Evolutionary conservation across 2,329 filamentous ascomycete species (phyloP).

Genomic region (Cladosporium sp.): DNA sequence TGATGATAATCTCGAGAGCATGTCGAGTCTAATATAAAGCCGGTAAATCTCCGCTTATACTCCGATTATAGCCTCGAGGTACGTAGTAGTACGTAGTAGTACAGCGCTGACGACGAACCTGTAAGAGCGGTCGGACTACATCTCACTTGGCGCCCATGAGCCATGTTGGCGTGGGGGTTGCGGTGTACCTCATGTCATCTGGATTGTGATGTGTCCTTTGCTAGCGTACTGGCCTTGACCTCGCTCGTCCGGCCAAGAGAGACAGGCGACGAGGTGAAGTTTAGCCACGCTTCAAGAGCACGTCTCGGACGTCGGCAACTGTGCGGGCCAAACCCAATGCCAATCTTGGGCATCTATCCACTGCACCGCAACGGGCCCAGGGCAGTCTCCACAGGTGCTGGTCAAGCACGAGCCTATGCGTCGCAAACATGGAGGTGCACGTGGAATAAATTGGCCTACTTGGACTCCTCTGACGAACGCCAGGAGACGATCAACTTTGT

Average conservation of each 20-base stretch:
- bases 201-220: not conserved
- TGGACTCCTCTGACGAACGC: slow-evolving; percentile 3
- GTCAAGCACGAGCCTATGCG: slow-evolving; percentile 1
- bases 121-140: not conserved
- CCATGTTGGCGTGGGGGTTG: not conserved
- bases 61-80: slow-evolving; percentile 5
- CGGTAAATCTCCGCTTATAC: slow-evolving; percentile 16
- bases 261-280: slow-evolving; percentile 2
- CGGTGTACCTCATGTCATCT: not conserved
- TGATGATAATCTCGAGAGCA: slow-evolving; percentile 13
- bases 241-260: not conserved
- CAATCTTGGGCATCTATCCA: not conserved
- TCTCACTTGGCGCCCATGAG: not conserved
- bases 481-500: not conserved
- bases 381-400: slow-evolving; percentile 1
- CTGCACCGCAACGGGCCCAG: not conserved
- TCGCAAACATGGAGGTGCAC: slow-evolving; percentile 19
- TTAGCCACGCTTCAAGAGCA: not conserved
- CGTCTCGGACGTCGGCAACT: slow-evolving; percentile 8
- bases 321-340: not conserved
- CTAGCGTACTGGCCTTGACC: not conserved
- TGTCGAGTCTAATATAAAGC: not conserved
- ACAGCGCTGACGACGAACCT: not conserved
- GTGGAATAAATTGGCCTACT: slow-evolving; percentile 13
- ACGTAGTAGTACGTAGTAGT: not conserved